Evolutionary conservation across 2,329 filamentous ascomycete genomes (phyloP).

Genomic region (Botrytis sinoallii): DNA sequence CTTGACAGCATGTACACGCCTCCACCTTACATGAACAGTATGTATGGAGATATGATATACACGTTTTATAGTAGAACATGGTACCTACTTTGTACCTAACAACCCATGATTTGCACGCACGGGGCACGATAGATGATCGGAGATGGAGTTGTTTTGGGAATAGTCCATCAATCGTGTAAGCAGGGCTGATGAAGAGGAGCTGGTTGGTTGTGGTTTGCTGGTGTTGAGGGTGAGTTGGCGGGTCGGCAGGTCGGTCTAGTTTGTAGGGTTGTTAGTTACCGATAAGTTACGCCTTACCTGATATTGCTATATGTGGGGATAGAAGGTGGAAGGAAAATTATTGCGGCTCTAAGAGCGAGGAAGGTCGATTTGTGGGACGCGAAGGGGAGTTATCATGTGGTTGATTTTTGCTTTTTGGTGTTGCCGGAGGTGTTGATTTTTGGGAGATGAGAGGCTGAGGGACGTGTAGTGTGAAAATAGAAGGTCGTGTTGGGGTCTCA

Average conservation of each 20-base stretch:
- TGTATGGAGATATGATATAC: conserved; percentile 4
- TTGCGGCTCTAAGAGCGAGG: conserved; percentile 5
- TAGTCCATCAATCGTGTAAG: conserved; percentile 6
- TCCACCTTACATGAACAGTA: background rate
- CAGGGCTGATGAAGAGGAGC: conserved; percentile 15
- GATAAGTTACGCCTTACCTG: background rate
- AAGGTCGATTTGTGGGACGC: conserved; percentile 11
- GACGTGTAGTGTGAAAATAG: background rate
- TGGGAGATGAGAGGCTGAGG: background rate
- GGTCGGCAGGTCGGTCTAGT: conserved; percentile 15
- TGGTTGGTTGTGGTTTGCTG: conserved; percentile 18
- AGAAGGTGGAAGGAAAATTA: background rate
- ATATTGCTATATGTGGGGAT: background rate
- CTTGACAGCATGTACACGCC: background rate
- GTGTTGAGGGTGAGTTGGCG: conserved; percentile 11
- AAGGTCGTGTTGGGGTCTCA: conserved; percentile 14
- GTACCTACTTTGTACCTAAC: conserved; percentile 2
- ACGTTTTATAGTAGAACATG: conserved; percentile 4
- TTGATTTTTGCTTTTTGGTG: background rate
- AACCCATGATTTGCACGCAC: background rate
- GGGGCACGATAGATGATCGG: conserved; percentile 4
- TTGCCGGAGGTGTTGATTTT: conserved; percentile 4
- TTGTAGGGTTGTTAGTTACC: background rate
- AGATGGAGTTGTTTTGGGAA: background rate
- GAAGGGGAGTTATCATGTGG: background rate